These are phyloP conservation scores for Triticum timopheevii DNA, from an alignment of 176 grass and related monocot genomes.

Conservation along the genomic window DNA sequence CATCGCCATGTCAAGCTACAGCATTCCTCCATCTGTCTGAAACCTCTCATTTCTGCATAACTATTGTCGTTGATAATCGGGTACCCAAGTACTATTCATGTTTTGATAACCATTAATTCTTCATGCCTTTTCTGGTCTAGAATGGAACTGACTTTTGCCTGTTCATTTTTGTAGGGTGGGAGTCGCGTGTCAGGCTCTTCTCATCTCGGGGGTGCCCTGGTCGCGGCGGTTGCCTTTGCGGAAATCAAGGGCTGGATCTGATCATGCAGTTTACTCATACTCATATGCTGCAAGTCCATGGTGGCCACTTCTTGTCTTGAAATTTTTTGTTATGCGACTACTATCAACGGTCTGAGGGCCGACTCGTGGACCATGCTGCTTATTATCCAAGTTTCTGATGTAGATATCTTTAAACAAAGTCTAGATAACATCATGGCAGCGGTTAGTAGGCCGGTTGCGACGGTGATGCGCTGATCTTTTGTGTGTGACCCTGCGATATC, in stretches of 20 bases:
- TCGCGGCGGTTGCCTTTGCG: constrained; percentile 49
- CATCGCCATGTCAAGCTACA: background rate
- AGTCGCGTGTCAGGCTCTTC: constrained; percentile 49
- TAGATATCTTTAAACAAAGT: background rate
- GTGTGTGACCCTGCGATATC: too few relatives aligned
- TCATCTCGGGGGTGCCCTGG: constrained; percentile 70
- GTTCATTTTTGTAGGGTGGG: constrained; percentile 42
- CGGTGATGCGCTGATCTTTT: too few relatives aligned
- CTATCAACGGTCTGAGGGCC: background rate
- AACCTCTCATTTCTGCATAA: background rate
- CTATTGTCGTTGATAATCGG: too few relatives aligned
- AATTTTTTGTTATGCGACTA: background rate
- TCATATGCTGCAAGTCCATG: background rate
- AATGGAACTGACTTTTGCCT: background rate
- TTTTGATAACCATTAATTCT: background rate
- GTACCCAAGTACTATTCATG: background rate
- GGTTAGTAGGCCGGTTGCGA: too few relatives aligned
- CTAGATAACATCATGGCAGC: too few relatives aligned
- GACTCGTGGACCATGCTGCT: background rate
- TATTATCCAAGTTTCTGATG: background rate
- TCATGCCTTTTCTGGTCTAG: constrained; percentile 15
- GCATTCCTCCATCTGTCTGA: background rate
- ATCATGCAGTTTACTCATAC: constrained; percentile 1
- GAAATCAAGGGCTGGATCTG: constrained; percentile 59
- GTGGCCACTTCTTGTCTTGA: background rate